These are phyloP conservation scores for Paspalum vaginatum DNA, from an alignment of 176 grass and related monocot species.

Conservation along the genomic window DNA sequence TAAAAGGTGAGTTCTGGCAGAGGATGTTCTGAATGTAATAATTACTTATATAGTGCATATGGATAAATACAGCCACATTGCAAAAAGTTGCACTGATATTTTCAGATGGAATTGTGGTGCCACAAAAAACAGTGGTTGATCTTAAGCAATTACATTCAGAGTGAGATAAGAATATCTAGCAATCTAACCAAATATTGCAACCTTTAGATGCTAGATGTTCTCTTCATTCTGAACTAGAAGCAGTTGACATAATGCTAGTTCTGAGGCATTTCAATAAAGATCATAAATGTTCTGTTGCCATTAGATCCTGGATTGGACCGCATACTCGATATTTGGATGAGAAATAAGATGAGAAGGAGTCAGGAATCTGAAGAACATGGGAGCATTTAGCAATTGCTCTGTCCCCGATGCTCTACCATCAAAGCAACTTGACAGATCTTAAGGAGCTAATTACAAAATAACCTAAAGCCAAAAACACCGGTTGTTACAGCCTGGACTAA, in stretches of 20 bases:
- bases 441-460: constrained; percentile 20
- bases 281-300: constrained; percentile 1
- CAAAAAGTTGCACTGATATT: constrained; percentile 2
- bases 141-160: constrained; percentile 16
- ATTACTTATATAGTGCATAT: neutral
- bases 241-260: neutral
- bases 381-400: neutral
- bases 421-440: constrained; percentile 34
- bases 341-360: neutral
- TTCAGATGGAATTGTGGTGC: constrained; percentile 16
- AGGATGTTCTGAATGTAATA: neutral
- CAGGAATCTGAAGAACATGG: constrained; percentile 19
- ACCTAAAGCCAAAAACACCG: constrained; percentile 35
- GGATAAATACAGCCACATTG: constrained; percentile 5
- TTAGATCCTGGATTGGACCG: constrained; percentile 22
- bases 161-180: constrained; percentile 7
- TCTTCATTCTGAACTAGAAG: constrained; percentile 15
- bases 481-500: constrained; percentile 22
- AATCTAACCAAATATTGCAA: neutral
- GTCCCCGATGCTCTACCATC: constrained; percentile 18
- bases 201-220: neutral
- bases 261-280: constrained; percentile 7
- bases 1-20: constrained; percentile 18
- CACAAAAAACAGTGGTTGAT: neutral
- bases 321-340: constrained; percentile 13